Evolutionary conservation across 202 grass and related monocot species (phyloP), one percentile per base, ranked within the genome.

Genomic region (Musa balbisiana): DNA sequence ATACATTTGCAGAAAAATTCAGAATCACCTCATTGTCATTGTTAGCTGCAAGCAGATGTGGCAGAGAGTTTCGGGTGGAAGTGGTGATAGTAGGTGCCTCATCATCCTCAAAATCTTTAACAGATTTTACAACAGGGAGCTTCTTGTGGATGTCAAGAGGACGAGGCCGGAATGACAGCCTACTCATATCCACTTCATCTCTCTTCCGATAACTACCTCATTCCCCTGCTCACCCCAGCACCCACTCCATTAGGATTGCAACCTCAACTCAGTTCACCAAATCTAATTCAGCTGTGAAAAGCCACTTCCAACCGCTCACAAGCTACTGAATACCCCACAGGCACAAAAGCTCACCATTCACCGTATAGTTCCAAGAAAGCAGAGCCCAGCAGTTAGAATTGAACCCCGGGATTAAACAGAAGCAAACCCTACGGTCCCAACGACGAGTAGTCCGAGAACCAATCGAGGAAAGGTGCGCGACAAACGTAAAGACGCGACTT

Each of bases 71-170:
- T 2, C 85, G 74, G 6, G 78, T 82, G 16, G 91, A 76, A 29
- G 76, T 73, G 43, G 65, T 75, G 1, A 78, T 79, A 2, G 78
- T 65, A 54, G 84, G 67, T 14, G 77, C 76, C 49, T 99, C 95
- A 14, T 99, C 95, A 71, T 99, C 95, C 71, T 99, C 95, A 69
- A 95, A 95, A 78, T 95, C 95, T 79, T 88, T 87, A 76, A 81
- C 64, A 15, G 89, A 95, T 76, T 91, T 99, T 76, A 99, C 83
- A 78, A 99, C 83, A 0, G 95, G 95, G 76, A 99, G 87, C 80
- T 92, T 99, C 75, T 99, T 99, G 80, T 99, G 89, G 80, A 99
- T 95, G 87, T 99, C 95, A 9, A 99, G 87, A 19, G 95, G 95
- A 79, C 95, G 95, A 76, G 95, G 95, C 85, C 91, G 87, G 69